Base-by-base conservation (phyloP, 805 yeast species). In the Teunomyces aglyptinius region DNA sequence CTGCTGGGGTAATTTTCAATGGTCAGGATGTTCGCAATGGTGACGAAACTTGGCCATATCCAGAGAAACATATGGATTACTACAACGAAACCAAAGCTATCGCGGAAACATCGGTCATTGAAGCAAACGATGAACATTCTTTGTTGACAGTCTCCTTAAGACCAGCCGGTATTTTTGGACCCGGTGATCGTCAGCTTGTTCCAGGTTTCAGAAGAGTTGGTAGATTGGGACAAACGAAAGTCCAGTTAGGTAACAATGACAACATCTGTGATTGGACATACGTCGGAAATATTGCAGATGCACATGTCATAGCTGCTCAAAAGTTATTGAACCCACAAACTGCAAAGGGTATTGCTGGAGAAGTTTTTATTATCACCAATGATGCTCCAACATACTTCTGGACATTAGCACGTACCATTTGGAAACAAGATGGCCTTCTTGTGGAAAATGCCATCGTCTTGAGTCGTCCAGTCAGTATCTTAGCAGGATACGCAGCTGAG, bases 121-220 rank as follows among this genome's bases (percentile, higher is more conserved):
- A 78, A 16, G 87, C 96, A 13, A 87, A 89, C 64, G 78, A 79
- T 41, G 64, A 69, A 1, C 70, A 74, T 11, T 73, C 72, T 1
- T 78, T 91, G 53, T 69, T 77, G 41, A 94, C 99, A 0, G 86
- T 88, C 31, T 94, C 97, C 1, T 68, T 94, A 41, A 80, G 99
- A 52, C 99, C 99, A 1, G 97, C 99, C 1, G 99, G 99, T 33
- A 90, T 94, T 41, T 94, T 94, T 71, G 99, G 99, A 4, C 99
- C 98, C 5, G 98, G 99, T 38, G 99, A 94, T 65, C 81, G 99
- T 50, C 99, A 94, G 65, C 71, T 94, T 59, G 94, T 94, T 39
- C 99, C 99, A 10, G 96, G 96, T 3, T 73, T 94, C 49, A 81
- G 96, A 60, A 77, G 77, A 12, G 96, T 89, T 38, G 90, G 96